phyloP scores from a whole-genome alignment of 1,284 basidiomycete genomes.

The Inonotus obliquus region DNA sequence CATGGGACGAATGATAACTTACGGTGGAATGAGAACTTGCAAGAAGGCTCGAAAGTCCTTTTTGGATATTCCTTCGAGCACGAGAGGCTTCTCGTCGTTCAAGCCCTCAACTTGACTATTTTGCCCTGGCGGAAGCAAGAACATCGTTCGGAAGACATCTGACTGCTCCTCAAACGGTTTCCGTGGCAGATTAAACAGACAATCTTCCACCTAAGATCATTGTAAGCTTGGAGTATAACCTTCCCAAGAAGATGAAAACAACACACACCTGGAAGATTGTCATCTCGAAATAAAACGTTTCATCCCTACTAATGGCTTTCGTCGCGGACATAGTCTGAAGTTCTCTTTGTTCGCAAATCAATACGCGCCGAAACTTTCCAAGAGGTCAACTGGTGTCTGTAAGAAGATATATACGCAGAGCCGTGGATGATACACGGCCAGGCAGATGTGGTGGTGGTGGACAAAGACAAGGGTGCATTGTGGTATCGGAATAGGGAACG shows the following conservation, averaged over 20 bases:
- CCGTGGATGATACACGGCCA: background rate
- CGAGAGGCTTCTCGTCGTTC: constrained; percentile 13
- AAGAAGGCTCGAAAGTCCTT: constrained; percentile 17
- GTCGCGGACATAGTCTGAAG: background rate
- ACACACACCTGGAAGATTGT: constrained; percentile 15
- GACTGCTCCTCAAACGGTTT: constrained; percentile 18
- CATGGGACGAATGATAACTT: background rate
- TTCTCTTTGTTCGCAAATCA: background rate
- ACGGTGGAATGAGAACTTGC: constrained; percentile 16
- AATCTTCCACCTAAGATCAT: constrained; percentile 13
- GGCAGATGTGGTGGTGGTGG: background rate
- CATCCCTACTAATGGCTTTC: constrained; percentile 13
- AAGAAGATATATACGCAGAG: background rate
- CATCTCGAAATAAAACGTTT: constrained; percentile 17
- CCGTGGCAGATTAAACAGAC: constrained; percentile 16
- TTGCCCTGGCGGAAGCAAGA: constrained; percentile 11
- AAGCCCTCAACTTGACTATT: constrained; percentile 9
- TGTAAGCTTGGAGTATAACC: background rate
- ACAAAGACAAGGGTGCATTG: constrained; percentile 1
- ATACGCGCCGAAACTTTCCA: background rate
- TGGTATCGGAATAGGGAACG: background rate
- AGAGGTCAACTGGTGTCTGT: background rate
- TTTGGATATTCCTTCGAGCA: constrained; percentile 9
- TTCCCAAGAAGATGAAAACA: background rate
- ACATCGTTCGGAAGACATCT: constrained; percentile 17